Conservation (phyloP, 78 protist species). For the Dictyostelium brefeldianum region DNA sequence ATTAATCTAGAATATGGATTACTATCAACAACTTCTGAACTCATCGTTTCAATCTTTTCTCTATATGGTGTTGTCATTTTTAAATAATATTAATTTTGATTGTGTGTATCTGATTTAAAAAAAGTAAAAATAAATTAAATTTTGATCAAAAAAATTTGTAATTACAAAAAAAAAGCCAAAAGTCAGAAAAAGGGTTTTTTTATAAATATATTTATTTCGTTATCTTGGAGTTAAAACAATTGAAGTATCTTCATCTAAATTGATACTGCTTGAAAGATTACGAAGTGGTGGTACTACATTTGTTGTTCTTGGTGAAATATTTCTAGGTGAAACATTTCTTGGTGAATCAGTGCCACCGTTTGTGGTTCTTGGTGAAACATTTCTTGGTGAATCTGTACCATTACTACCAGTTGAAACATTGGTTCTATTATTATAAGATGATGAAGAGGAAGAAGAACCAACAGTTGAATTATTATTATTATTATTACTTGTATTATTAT, state of each 20-base stretch:
- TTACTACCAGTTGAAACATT: neutral
- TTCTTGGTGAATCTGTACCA: neutral
- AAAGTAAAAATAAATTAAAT: too few species aligned
- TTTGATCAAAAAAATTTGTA: too few species aligned
- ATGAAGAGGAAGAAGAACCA: neutral
- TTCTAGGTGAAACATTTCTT: neutral
- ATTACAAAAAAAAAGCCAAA: too few species aligned
- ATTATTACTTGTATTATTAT: too few species aligned
- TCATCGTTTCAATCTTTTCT: slow-evolving; percentile 66
- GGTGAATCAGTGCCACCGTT: neutral
- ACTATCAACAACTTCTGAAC: slow-evolving; percentile 88
- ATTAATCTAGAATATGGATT: slow-evolving; percentile 93
- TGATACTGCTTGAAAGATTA: neutral
- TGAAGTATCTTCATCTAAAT: neutral
- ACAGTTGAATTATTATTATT: neutral
- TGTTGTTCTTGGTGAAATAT: neutral
- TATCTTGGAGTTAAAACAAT: slow-evolving; percentile 22
- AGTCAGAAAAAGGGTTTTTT: too few species aligned
- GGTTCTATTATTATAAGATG: neutral
- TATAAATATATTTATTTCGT: too few species aligned
- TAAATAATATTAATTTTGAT: too few species aligned
- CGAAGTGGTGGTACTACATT: neutral
- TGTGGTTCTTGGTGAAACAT: neutral
- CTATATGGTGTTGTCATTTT: slow-evolving; percentile 51
- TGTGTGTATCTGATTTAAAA: neutral